Percentiles rank a stretch among this genome's conserved stretches.
Evolutionary conservation across 1,284 basidiomycete genomes (phyloP).

Genomic region (Malassezia globosa): DNA sequence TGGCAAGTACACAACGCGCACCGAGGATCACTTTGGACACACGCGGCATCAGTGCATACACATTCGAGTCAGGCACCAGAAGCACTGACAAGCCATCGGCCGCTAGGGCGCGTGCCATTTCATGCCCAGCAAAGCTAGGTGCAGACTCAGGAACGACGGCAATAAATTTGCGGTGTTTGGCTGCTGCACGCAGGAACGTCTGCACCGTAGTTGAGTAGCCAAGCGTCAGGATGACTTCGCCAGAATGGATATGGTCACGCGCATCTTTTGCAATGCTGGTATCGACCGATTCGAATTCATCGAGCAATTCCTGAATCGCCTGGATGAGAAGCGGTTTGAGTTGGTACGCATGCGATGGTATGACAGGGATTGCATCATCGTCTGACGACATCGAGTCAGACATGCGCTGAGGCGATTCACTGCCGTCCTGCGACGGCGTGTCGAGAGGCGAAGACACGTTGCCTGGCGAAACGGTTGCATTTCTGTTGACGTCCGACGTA

Average conservation of each 20-base stretch:
- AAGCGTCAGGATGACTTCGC: slow-evolving; percentile 90
- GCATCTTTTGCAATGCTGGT: slow-evolving; percentile 89
- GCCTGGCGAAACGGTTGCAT: too few species aligned
- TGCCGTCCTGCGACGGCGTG: background rate
- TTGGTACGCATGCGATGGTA: slow-evolving; percentile 26
- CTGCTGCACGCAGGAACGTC: slow-evolving; percentile 78
- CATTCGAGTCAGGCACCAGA: slow-evolving; percentile 84
- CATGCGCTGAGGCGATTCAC: background rate
- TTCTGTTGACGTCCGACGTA: too few species aligned
- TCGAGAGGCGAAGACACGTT: background rate
- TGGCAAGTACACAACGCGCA: slow-evolving; percentile 83
- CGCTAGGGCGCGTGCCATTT: slow-evolving; percentile 60
- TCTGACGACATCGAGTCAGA: slow-evolving; percentile 5
- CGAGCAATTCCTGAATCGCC: slow-evolving; percentile 61
- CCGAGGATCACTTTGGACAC: slow-evolving; percentile 92
- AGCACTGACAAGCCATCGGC: slow-evolving; percentile 83
- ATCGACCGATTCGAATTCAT: slow-evolving; percentile 90
- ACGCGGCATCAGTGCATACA: slow-evolving; percentile 89
- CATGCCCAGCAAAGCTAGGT: slow-evolving; percentile 73
- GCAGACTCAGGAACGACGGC: slow-evolving; percentile 91
- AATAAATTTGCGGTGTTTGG: slow-evolving; percentile 81
- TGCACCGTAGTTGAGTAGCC: slow-evolving; percentile 88
- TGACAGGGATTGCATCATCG: slow-evolving; percentile 2
- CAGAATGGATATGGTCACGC: slow-evolving; percentile 89
- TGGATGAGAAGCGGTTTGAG: slow-evolving; percentile 49